Percentiles rank a stretch among this genome's conserved stretches.
phyloP scores from a whole-genome alignment of 305 asterid species.

The Rubia tinctorum region DNA sequence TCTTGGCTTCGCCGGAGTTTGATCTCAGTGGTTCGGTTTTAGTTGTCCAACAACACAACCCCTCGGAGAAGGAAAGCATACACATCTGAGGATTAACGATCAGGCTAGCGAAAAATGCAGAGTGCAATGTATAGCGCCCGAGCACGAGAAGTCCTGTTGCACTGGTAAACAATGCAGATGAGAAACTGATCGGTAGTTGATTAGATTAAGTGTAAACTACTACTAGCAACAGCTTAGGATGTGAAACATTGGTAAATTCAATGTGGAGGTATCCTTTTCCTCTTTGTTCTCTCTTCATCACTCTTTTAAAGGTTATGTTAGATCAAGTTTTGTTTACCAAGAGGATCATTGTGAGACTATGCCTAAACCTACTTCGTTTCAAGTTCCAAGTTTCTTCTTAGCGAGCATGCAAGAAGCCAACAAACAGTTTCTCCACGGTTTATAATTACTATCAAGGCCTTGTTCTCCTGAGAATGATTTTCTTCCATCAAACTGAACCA shows the following conservation, averaged over 20 bases:
- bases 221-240: constrained; percentile 17
- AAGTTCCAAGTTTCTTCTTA: not conserved
- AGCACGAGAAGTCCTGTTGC: no score
- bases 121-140: no score
- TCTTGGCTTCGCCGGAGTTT: constrained; percentile 89
- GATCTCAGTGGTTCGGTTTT: constrained; percentile 88
- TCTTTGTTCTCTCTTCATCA: not conserved
- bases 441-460: no score
- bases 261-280: not conserved
- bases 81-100: not conserved
- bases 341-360: not conserved
- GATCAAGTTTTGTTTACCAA: not conserved
- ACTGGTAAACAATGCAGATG: not conserved
- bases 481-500: no score
- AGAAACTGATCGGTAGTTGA: constrained; percentile 1
- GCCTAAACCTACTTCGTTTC: not conserved
- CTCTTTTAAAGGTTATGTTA: constrained; percentile 9
- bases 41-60: constrained; percentile 79
- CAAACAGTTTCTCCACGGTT: not conserved
- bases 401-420: no score
- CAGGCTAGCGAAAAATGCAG: no score
- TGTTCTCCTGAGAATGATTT: no score
- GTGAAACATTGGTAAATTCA: constrained; percentile 1
- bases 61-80: constrained; percentile 36
- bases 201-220: constrained; percentile 17